phyloP scores from a whole-genome alignment of 352 stramenopile genomes.

The Globisporangium radiosum region DNA sequence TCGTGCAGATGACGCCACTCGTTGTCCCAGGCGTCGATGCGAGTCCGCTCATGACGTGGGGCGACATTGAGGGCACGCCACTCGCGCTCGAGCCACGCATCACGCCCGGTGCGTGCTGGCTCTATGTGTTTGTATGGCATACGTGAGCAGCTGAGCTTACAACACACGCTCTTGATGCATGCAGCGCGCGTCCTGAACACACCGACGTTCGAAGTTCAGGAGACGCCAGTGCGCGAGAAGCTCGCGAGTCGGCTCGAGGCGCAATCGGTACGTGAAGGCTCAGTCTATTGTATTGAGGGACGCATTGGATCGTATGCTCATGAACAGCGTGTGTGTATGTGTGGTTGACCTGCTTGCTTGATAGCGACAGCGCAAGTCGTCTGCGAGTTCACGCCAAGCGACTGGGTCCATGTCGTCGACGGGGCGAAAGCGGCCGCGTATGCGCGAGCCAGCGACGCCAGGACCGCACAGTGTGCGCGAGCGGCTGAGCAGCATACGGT shows the following conservation, averaged over 20 bases:
- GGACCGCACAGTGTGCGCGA: slow-evolving; percentile 31
- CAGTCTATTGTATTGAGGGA: not conserved
- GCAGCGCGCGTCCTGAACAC: slow-evolving; percentile 33
- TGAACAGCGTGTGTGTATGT: not conserved
- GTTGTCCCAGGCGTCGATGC: slow-evolving; percentile 66
- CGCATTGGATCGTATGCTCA: too few relatives aligned
- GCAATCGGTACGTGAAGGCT: slow-evolving; percentile 30
- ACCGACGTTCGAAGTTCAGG: slow-evolving; percentile 58
- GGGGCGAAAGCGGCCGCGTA: slow-evolving; percentile 20
- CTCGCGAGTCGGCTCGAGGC: slow-evolving; percentile 53
- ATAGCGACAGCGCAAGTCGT: slow-evolving; percentile 16
- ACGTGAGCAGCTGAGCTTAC: not conserved
- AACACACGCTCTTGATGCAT: not conserved
- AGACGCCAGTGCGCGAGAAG: slow-evolving; percentile 55
- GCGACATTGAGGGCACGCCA: slow-evolving; percentile 76
- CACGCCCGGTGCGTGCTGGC: slow-evolving; percentile 26
- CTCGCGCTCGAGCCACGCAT: slow-evolving; percentile 36
- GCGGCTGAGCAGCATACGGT: slow-evolving; percentile 48
- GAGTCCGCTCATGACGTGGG: slow-evolving; percentile 83
- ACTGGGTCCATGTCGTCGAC: not conserved
- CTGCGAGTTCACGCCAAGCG: not conserved
- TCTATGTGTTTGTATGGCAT: not conserved
- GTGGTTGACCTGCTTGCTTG: slow-evolving; percentile 8
- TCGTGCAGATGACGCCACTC: slow-evolving; percentile 77
- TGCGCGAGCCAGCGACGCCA: not conserved